Percentiles rank a stretch among this genome's conserved stretches.
Evolutionary conservation across 2,329 filamentous ascomycete species (phyloP).

Genomic region (Sporothrix brasiliensis): DNA sequence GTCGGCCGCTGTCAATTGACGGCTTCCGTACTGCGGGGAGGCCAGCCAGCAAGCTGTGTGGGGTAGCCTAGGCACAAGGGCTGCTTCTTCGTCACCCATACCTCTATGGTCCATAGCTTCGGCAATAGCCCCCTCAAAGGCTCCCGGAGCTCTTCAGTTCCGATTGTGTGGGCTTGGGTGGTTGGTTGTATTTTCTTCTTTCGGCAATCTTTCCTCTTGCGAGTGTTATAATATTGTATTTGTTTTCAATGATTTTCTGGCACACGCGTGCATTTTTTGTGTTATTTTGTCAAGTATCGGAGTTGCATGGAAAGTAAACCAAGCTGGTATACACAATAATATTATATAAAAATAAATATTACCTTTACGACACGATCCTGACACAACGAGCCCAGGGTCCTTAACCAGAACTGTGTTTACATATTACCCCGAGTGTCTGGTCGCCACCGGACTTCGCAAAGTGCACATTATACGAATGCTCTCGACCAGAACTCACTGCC

Average conservation of each 20-base stretch:
- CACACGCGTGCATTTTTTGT: too few relatives aligned
- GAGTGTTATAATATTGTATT: background rate
- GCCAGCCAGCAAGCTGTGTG: background rate
- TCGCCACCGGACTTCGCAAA: background rate
- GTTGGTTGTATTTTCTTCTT: background rate
- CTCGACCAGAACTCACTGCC: too few relatives aligned
- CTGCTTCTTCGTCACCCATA: background rate
- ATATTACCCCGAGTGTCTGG: background rate
- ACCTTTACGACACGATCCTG: too few relatives aligned
- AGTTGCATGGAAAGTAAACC: too few relatives aligned
- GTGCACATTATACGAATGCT: background rate
- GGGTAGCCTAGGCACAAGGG: slow-evolving; percentile 15
- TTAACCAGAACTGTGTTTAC: background rate
- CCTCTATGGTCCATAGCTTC: slow-evolving; percentile 2
- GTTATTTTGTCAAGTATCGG: background rate
- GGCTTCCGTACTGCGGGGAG: slow-evolving; percentile 19
- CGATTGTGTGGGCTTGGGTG: background rate
- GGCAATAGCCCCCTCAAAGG: slow-evolving; percentile 4
- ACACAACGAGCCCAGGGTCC: too few relatives aligned
- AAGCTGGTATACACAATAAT: too few relatives aligned
- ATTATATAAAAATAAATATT: too few relatives aligned
- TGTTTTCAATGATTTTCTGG: too few relatives aligned
- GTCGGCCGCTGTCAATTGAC: slow-evolving; percentile 2
- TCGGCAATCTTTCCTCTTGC: slow-evolving; percentile 1
- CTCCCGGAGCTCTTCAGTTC: background rate